Evolutionary conservation across 1,284 basidiomycete genomes (phyloP), one percentile per base, ranked within the genome.

Genomic region (Gymnopus androsaceus): DNA sequence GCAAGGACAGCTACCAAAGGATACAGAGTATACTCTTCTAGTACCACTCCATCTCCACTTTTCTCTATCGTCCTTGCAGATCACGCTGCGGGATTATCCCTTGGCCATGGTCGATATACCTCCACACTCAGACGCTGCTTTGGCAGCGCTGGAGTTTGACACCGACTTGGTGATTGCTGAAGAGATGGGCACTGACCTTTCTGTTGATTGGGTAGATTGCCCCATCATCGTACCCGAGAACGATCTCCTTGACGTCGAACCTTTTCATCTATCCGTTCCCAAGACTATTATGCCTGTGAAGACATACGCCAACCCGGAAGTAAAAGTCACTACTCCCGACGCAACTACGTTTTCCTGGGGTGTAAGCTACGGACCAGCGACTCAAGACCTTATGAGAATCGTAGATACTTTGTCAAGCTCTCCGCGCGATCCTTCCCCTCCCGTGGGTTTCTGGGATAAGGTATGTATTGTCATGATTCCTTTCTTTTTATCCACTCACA

Each of bases 281-380:
- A 98, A 96, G 70, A 95, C 94, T 0, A 88, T 95, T 56, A 96
- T 96, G 91, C 91, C 95, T 0, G 89, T 95, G 64, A 98, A 98
- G 72, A 91, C 88, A 21, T 98, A 96, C 67, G 92, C 93, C 3
- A 81, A 83, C 41, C 90, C 95, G 3, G 73, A 75, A 27, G 79
- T 98, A 62, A 79, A 81, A 21, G 80, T 96, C 30, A 75, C 77
- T 21, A 85, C 90, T 0, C 75, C 81, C 9, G 79, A 78, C 30
- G 81, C 88, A 4, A 92, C 93, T 1, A 83, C 87, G 51, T 81
- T 98, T 55, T 84, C 88, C 4, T 98, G 95, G 95, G 92, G 93
- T 28, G 85, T 94, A 53, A 96, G 94, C 59, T 92, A 95, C 62
- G 83, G 86, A 57, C 87, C 95, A 14, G 88, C 88, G 3, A 89